These are phyloP conservation scores for Erythrophleum ivorense DNA, from an alignment of 331 rosid species.

Conservation along the genomic window DNA sequence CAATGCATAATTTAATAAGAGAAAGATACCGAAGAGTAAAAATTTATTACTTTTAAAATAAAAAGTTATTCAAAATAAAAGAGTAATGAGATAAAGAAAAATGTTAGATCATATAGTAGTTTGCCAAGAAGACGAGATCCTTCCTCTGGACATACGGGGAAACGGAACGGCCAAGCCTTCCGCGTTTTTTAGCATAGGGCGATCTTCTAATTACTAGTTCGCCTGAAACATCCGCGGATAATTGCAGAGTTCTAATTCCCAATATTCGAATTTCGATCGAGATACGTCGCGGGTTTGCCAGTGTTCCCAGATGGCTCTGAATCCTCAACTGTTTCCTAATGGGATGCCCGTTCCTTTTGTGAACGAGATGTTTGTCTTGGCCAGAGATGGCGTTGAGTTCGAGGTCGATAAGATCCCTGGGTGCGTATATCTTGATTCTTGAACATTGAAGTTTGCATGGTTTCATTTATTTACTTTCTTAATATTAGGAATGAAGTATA, in stretches of 20 bases:
- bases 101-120: too few relatives aligned
- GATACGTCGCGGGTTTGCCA: background rate
- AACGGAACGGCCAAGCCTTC: background rate
- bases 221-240: background rate
- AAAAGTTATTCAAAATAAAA: too few relatives aligned
- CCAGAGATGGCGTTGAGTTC: slow-evolving; percentile 92
- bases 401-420: slow-evolving; percentile 94
- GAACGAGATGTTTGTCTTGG: slow-evolving; percentile 83
- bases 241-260: background rate
- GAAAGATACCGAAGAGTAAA: too few relatives aligned
- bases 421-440: slow-evolving; percentile 39
- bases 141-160: background rate
- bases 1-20: too few relatives aligned
- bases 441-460: background rate
- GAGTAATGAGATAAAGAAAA: too few relatives aligned
- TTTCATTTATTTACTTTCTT: background rate
- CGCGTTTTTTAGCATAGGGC: background rate
- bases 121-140: too few relatives aligned
- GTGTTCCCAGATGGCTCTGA: slow-evolving; percentile 66
- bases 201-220: background rate
- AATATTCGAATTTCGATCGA: background rate
- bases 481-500: background rate
- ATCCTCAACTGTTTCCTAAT: slow-evolving; percentile 81
- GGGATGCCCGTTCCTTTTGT: slow-evolving; percentile 90
- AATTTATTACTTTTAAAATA: too few relatives aligned